Evolutionary conservation across 495 filamentous ascomycete species (phyloP).

Genomic region (Aspergillus nanangensis): DNA sequence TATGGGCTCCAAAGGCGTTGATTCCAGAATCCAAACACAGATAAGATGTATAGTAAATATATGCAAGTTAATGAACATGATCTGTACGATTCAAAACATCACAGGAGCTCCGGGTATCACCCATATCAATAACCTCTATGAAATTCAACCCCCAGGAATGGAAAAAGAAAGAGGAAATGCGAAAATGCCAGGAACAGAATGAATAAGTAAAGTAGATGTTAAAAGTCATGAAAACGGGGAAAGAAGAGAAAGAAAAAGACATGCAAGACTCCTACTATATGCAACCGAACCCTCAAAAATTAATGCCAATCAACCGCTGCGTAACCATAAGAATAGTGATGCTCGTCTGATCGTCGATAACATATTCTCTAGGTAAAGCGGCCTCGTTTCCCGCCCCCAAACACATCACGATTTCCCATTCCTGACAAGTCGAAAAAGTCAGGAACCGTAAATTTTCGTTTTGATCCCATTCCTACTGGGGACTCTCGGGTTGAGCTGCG

Average conservation of each 20-base stretch:
- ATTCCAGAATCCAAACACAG: background rate
- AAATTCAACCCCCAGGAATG: conserved; percentile 19
- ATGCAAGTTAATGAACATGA: conserved; percentile 4
- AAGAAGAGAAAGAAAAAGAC: conserved; percentile 16
- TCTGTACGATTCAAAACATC: conserved; percentile 19
- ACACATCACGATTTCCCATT: conserved; percentile 60
- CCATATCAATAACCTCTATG: conserved; percentile 37
- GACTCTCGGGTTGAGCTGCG: conserved; percentile 38
- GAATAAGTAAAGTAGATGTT: conserved; percentile 14
- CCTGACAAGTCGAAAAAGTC: conserved; percentile 82
- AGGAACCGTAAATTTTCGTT: conserved; percentile 69
- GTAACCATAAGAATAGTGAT: conserved; percentile 34
- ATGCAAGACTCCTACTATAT: conserved; percentile 41
- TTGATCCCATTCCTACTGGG: conserved; percentile 60
- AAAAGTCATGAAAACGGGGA: conserved; percentile 9
- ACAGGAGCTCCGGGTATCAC: conserved; percentile 40
- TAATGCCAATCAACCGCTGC: conserved; percentile 28
- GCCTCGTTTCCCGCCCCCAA: conserved; percentile 67
- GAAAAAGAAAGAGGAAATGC: conserved; percentile 10
- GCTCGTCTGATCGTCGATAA: conserved; percentile 37
- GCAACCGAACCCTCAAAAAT: conserved; percentile 25
- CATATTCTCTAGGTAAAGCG: conserved; percentile 55
- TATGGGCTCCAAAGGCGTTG: background rate
- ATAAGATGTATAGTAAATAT: conserved; percentile 1
- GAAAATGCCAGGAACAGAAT: conserved; percentile 9